Evolutionary conservation across 176 grass and related monocot genomes (phyloP), one percentile per base, ranked within the genome.

Genomic region (Eleusine indica): DNA sequence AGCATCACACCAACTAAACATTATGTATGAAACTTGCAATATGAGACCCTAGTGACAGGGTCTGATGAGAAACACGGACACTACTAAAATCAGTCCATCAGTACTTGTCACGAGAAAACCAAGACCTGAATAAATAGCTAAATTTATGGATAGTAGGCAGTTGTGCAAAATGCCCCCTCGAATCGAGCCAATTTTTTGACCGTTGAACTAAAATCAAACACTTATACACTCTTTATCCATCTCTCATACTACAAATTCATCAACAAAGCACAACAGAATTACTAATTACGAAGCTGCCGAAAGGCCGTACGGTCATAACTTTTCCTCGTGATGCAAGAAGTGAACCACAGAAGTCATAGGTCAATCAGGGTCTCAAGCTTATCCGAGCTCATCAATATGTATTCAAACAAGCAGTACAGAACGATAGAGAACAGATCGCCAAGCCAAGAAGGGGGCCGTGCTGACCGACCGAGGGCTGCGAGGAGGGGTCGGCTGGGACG

Each of bases 401-500:
- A 54, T 38, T 46, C 38, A 41, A 35, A 49, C 40, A 65, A 25
- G 29, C 38, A 70, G 42, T 54, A 39, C 30, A 57, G 22, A 21
- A 9, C 17, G 28, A 25, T 22, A 35, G 14, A 73, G 35, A 74
- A 42, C 22, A 72, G 73, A 64, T 46, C 48, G 64, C 19, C 73
- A 76, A 18, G 52, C 16, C 48, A 51, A 46, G 32, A 35, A 35
- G 37, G 64, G 13, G 7, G 49, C 30, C 76, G 82, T 11, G 83
- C 73, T 85, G 77, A 98, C 96, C 0, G 51, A 95, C 96, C 47
- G 89, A 82, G 73, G 93, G 85, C 76, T 93, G 96, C 5, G 89
- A 68, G 35, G 93, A 88, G 40, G 90, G 85, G 81, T 95, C 93
- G 35, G 93, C 89, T 10, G 89, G 92, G 57, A 90, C 80, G 56